Base-by-base conservation (phyloP, 2,329 filamentous ascomycete species). In the Aspergillus sp. region DNA sequence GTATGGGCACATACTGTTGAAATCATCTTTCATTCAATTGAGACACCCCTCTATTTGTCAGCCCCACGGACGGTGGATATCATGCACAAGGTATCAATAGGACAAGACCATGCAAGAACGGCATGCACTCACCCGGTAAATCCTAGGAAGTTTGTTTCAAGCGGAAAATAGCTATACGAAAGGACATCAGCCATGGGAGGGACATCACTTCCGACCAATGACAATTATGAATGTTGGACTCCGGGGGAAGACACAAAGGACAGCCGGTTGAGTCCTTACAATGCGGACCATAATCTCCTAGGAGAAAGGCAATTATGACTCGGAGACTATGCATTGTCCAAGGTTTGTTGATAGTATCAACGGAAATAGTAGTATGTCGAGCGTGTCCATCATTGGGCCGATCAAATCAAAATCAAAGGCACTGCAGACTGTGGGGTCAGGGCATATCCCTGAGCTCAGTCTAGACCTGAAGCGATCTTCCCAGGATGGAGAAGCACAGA, bases 401-500 rank as follows among this genome's bases (percentile, higher is more conserved):
- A 17, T 11, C 47, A 30, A 50, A 50, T 50, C 47, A 50, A n/a
- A 50, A 11, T 17, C 25, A 3, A 8, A n/a, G 23, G 11, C n/a
- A 30, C 47, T 50, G 47, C 47, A 50, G 23, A 50, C 25, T 50
- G 47, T 50, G 47, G 47, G 47, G 47, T 50, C 25, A 32, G 25
- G 25, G 47, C 25, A 50, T 15, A 30, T 17, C 25, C 47, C 25
- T 50, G 47, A 17, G 5, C 27, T 19, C n/a, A 50, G 25, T 50
- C 47, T 50, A 50, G 47, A 50, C 47, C n/a, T 3, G 47, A 50
- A 50, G 25, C 25, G 47, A 50, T 32, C 47, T 27, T 8, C 8
- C 30, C n/a, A 50, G 25, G 15, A 27, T 17, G n/a, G 47, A 50
- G 25, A 30, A 27, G 15, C 8, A 15, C 25, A 30, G 4, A n/a